Conservation (phyloP, 2,329 filamentous ascomycete species). For the Aspergillus sp. region DNA sequence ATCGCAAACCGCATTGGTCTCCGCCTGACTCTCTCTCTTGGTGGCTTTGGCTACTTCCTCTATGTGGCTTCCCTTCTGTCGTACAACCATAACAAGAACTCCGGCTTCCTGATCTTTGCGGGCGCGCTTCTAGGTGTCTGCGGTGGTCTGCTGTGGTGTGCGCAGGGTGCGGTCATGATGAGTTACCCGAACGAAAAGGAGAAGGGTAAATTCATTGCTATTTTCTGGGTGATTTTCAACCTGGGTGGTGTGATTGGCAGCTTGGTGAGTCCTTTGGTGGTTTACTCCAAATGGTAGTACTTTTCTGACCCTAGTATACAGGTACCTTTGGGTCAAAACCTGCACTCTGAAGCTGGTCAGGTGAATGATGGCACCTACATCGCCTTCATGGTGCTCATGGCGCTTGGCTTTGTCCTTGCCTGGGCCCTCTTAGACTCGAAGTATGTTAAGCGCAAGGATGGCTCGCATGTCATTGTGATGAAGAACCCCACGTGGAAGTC, state of each 20-base stretch:
- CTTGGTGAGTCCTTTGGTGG: conserved; percentile 50
- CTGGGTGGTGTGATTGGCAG: conserved; percentile 84
- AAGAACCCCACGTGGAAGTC: conserved; percentile 86
- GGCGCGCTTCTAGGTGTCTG: conserved; percentile 53
- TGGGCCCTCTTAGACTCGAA: conserved; percentile 71
- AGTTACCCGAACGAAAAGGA: conserved; percentile 77
- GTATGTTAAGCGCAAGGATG: conserved; percentile 73
- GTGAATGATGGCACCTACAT: conserved; percentile 78
- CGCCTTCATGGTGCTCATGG: conserved; percentile 82
- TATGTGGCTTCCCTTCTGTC: conserved; percentile 53
- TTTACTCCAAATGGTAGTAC: neutral
- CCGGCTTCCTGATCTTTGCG: conserved; percentile 51
- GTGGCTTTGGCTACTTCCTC: conserved; percentile 51
- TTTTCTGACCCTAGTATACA: conserved; percentile 16
- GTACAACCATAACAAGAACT: conserved; percentile 53
- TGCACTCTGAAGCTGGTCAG: conserved; percentile 42
- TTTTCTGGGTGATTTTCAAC: conserved; percentile 97
- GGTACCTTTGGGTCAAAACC: conserved; percentile 50
- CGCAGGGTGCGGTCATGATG: conserved; percentile 63
- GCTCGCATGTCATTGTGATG: conserved; percentile 80
- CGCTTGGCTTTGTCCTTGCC: conserved; percentile 68
- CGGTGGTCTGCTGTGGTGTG: conserved; percentile 53
- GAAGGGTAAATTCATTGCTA: conserved; percentile 86
- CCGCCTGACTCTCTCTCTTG: conserved; percentile 46
- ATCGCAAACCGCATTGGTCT: conserved; percentile 49